Percentiles rank a stretch among this genome's conserved stretches.
Conservation (phyloP, 768 basidiomycete species). For the Clathrus columnatus region DNA sequence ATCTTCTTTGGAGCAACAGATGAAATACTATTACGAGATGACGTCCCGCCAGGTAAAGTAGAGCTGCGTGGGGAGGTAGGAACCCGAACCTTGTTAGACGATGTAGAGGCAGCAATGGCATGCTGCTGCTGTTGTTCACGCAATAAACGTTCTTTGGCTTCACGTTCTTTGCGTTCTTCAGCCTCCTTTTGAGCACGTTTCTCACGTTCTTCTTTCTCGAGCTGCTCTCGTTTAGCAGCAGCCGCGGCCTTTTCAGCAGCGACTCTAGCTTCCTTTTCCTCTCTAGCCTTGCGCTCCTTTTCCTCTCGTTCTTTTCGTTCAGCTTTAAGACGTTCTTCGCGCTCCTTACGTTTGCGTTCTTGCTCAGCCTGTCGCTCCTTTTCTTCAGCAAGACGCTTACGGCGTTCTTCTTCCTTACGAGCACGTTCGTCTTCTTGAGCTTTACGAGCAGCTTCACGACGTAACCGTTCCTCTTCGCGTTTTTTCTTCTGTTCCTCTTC, state of each 20-base stretch:
- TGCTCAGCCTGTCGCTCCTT: slow-evolving; percentile 72
- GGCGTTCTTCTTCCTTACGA: slow-evolving; percentile 76
- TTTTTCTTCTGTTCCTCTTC: slow-evolving; percentile 78
- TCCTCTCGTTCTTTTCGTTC: slow-evolving; percentile 51
- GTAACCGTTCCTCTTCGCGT: slow-evolving; percentile 78
- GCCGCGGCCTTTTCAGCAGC: slow-evolving; percentile 38
- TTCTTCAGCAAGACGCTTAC: slow-evolving; percentile 69
- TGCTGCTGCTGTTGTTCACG: slow-evolving; percentile 6
- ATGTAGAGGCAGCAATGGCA: not conserved
- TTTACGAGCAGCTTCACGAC: slow-evolving; percentile 67
- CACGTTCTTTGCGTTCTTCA: slow-evolving; percentile 45
- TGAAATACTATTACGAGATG: slow-evolving; percentile 1
- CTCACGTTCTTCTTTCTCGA: slow-evolving; percentile 59
- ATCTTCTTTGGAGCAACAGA: slow-evolving; percentile 11
- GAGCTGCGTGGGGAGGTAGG: slow-evolving; percentile 8
- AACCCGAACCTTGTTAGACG: not conserved
- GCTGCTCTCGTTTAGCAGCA: slow-evolving; percentile 27
- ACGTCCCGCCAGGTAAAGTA: not conserved
- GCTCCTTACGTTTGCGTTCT: slow-evolving; percentile 65
- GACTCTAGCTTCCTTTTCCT: slow-evolving; percentile 54
- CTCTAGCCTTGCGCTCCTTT: slow-evolving; percentile 51
- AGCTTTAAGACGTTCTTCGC: slow-evolving; percentile 50
- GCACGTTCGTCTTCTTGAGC: slow-evolving; percentile 75
- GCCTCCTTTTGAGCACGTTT: slow-evolving; percentile 39
- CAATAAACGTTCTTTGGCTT: slow-evolving; percentile 16